Base-by-base conservation (phyloP, 2,329 filamentous ascomycete genomes). In the Teratosphaeria epicoccoides region DNA sequence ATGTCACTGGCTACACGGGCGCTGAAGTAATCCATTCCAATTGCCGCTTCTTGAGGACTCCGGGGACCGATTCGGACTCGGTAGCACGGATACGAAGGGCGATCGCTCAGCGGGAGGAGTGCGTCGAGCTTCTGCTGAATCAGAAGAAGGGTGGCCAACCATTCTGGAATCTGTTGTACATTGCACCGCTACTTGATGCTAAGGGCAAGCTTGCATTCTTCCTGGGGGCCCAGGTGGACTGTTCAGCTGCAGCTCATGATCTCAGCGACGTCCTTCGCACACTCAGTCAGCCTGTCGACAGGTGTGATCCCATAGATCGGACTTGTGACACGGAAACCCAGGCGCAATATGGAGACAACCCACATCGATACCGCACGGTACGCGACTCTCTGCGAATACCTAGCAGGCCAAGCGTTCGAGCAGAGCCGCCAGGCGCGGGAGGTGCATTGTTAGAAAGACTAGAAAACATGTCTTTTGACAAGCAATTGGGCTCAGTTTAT, bases 121-220 rank as follows among this genome's bases (percentile, higher is more conserved):
- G 68, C 0, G 70, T 76, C 0, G 76, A 79, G 55, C 63, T 80
- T 2, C 55, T 80, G 2, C 66, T 79, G 6, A 79, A 79, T 55
- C 75, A 76, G 53, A 70, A 70, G 17, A 73, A 75, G 51, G 73
- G 74, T 46, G 76, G 76, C 6, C 68, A 72, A 22, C 74, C 76
- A 0, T 80, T 79, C 57, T 80, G 76, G 76, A 82, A 81, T 48
- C 61, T 82, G 7, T 65, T 82, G 0, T 80, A 77, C 47, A 64
- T 76, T 1, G 72, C 75, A 46, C 79, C 80, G 0, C 63, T 83
- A 0, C 68, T 72, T 23, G 74, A 80, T 52, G 62, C 65, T 0
- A 57, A 68, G 0, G 78, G 78, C 2, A 72, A 71, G 6, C 63
- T 77, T 1, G 69, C 68, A 0, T 80, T 76, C 62, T 79, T 76